Percentiles rank a stretch among this genome's conserved stretches.
These are phyloP conservation scores for Acer yangbiense DNA, from an alignment of 345 rosid species.

Conservation along the genomic window DNA sequence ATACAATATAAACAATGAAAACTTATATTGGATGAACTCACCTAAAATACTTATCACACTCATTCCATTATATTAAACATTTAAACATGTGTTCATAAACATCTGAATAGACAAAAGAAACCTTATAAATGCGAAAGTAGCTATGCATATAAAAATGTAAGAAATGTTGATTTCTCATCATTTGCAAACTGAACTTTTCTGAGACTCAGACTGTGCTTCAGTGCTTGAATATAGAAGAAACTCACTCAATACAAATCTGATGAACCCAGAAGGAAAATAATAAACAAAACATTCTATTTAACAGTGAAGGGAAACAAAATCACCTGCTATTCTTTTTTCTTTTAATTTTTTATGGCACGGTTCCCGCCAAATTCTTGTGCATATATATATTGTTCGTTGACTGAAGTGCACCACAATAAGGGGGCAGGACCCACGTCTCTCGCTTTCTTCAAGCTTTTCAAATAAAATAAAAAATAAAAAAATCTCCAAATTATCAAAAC, in stretches of 20 bases:
- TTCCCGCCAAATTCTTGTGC: slow-evolving; percentile 51
- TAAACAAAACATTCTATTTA: slow-evolving; percentile 1
- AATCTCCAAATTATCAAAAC: slow-evolving; percentile 10
- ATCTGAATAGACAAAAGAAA: not conserved
- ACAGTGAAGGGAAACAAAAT: not conserved
- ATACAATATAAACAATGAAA: too few species aligned
- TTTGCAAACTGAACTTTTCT: slow-evolving; percentile 40
- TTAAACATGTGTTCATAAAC: not conserved
- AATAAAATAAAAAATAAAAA: slow-evolving; percentile 3
- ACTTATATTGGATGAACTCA: too few species aligned
- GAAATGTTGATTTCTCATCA: slow-evolving; percentile 1
- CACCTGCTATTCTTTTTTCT: slow-evolving; percentile 29
- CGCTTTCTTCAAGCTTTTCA: slow-evolving; percentile 38
- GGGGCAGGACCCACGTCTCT: slow-evolving; percentile 62
- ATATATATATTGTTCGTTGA: slow-evolving; percentile 41
- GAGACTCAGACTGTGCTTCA: slow-evolving; percentile 39
- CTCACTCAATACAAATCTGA: slow-evolving; percentile 16
- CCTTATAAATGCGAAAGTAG: not conserved
- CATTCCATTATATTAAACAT: not conserved
- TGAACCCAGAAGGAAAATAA: slow-evolving; percentile 16
- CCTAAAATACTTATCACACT: too few species aligned
- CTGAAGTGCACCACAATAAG: slow-evolving; percentile 48
- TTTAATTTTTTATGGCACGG: slow-evolving; percentile 36
- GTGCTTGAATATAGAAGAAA: slow-evolving; percentile 18
- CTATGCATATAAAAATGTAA: not conserved